Evolutionary conservation across 177 flowering plant species (phyloP), one percentile per base, ranked within the genome.

Genomic region (Tripterygium wilfordii): DNA sequence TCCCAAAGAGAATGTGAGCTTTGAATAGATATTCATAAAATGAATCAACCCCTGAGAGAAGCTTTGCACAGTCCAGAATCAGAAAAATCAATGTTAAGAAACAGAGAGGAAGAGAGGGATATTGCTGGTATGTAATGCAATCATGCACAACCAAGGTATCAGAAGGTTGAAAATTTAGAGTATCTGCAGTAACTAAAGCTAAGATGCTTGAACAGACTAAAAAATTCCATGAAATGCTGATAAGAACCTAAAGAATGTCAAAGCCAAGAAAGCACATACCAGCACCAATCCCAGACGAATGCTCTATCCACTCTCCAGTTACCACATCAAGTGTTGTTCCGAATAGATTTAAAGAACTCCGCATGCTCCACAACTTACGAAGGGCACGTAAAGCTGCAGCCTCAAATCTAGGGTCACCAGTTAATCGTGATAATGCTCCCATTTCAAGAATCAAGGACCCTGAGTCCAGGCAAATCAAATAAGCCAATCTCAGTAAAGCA

Each of bases 401-500:
- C 53, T 84, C 96, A 64, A 61, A 92, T 60, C 78, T 75, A 36
- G 92, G 72, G 60, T 94, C 90, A 42, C 96, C 96, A 51, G 97
- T 94, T 62, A 94, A 68, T 45, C 71, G 72, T 40, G 99, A 87
- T 51, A 94, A 61, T 37, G 95, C 75, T 49, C 99, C 99, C 99
- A 94, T 94, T 73, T 94, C 99, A 72, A 94, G 99, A 69, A 94
- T 84, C 57, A 94, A 74, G n/a, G 99, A 89, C 60, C 99, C 99
- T 94, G 67, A 50, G 53, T 37, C 26, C 51, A 56, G 39, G 54
- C 54, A 50, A 4, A 0, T 3, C 62, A 47, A 52, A 57, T 36
- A 35, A 65, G 51, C n/a, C 32, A 29, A 39, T 44, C 37, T 65
- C 41, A 64, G 53, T 57, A 60, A 14, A 36, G n/a, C 15, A 27